A percentile compares a stretch with the other conserved stretches of the same genome.
Evolutionary conservation across 768 basidiomycete genomes (phyloP).

Genomic region (Tephrocybe sp.): DNA sequence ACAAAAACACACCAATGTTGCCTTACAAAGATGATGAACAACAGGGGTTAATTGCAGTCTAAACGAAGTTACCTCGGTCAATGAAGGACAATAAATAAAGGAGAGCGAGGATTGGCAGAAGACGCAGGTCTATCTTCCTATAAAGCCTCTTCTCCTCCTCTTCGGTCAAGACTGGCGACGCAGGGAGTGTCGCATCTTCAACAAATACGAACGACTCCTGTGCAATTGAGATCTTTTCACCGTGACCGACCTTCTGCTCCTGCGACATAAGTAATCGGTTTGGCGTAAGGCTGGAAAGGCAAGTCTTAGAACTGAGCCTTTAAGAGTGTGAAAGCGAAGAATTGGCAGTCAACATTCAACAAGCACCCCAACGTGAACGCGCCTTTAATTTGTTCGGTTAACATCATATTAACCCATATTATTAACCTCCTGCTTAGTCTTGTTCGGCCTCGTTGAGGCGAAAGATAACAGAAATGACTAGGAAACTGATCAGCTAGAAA

Average conservation of each 20-base stretch:
- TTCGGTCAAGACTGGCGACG: constrained; percentile 40
- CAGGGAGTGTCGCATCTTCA: constrained; percentile 43
- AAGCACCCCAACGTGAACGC: too few relatives aligned
- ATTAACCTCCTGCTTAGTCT: too few relatives aligned
- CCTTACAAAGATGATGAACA: constrained; percentile 27
- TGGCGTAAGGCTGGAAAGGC: too few relatives aligned
- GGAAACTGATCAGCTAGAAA: too few relatives aligned
- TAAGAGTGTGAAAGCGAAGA: too few relatives aligned
- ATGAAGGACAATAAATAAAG: constrained; percentile 66
- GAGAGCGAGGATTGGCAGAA: constrained; percentile 56
- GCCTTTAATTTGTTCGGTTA: too few relatives aligned
- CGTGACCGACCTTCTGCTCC: constrained; percentile 11
- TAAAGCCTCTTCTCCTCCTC: constrained; percentile 53
- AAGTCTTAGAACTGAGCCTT: too few relatives aligned
- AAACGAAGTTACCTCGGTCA: constrained; percentile 47
- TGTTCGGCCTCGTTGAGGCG: too few relatives aligned
- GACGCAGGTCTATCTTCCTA: constrained; percentile 53
- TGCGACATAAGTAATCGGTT: constrained; percentile 10
- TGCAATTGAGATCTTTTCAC: constrained; percentile 17
- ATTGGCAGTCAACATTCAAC: too few relatives aligned
- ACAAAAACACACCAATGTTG: constrained; percentile 46
- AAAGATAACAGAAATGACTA: too few relatives aligned
- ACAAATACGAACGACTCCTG: constrained; percentile 30
- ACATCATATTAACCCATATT: too few relatives aligned
- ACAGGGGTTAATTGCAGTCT: neutral